Base-by-base conservation (phyloP, 108 stramenopile genomes). In the Epipyxis sp. region DNA sequence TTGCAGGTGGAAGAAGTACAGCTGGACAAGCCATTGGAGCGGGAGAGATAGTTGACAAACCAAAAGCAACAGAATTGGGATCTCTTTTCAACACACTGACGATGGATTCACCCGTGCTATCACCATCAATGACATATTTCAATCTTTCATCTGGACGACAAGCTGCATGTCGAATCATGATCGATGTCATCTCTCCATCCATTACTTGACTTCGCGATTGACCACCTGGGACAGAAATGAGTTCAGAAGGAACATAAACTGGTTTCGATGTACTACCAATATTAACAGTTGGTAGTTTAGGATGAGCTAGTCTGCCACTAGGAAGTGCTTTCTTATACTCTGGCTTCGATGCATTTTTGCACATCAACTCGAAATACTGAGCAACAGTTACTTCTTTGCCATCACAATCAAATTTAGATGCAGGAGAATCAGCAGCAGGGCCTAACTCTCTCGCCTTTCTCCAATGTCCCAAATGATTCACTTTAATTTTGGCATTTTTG, bases 271-370 rank as follows among this genome's bases (percentile, higher is more conserved):
- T 54, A 10, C 32, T 34, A 10, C 71, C 71, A 57, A 74, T 39
- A 37, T 74, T 74, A 34, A 74, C 34, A 3, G 71, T 74, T 42
- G 71, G 71, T 27, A 74, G 6, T 42, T 54, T 74, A 13, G 71
- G 71, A 74, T 54, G 43, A 29, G n/a, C 25, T 42, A 74, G 35
- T 10, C 34, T 27, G 6, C 71, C 71, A 10, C 27, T 6, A 35
- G 3, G 6, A 37, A 74, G 20, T 6, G 44, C 46, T 6, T 57
- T 39, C 32, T 29, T 27, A 39, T 74, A 74, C 20, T 27, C 10
- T 32, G 3, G 46, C 50, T 57, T 74, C 6, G 44, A 27, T 43
- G 34, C 30, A 32, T 65, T 32, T 29, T 37, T 27, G 6, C 10
- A 3, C 71, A 74, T 74, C 3, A 46, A 29, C 34, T 54, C 71